Base-by-base conservation (phyloP, 805 yeast genomes). In the Helenozyma rhizophorensis region DNA sequence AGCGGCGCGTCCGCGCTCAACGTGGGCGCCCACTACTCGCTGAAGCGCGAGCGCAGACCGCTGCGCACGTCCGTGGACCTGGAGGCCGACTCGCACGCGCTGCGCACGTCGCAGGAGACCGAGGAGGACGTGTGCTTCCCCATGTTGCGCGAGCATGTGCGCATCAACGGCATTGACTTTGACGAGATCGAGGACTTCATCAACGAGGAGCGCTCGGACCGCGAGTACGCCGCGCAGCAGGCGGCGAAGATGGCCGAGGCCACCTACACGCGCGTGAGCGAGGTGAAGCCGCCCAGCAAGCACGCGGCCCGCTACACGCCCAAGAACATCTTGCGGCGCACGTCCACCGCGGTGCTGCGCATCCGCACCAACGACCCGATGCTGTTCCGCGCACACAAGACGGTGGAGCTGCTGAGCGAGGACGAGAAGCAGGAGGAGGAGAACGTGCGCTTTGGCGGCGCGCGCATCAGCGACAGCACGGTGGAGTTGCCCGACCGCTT, bases 41-140 rank as follows among this genome's bases (percentile, higher is more conserved):
- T 32, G 9, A 47, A 45, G 31, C 48, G 58, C 27, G 64, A 59
- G 27, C 44, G 63, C 36, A 50, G 74, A 39, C 47, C 62, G 18
- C 51, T 70, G 30, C 43, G 56, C 39, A 42, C 64, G 6, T 49
- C 72, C 10, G 57, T 63, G 25, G 87, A 80, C 48, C 73, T 78
- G 39, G 90, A 83, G 43, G 72, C 70, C 14, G 82, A 75, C 46
- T 82, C 89, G 2, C 84, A 77, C 46, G 83, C 80, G 2, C 81
- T 90, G 8, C 69, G 87, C 43, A 77, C 80, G 13, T 80, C 89
- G 4, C 95, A 85, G 47, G 96, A 88, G 53, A 87, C 96, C 0
- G 97, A 90, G 51, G 96, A 87, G 54, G 97, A 90, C 72, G 98
- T 90, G 27, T 90, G 97, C 68, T 89, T 89, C 60, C 97, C 97